A percentile compares a stretch with the other conserved stretches of the same genome.
Evolutionary conservation across 805 yeast genomes (phyloP).

Genomic region (Candida morakotiae): DNA sequence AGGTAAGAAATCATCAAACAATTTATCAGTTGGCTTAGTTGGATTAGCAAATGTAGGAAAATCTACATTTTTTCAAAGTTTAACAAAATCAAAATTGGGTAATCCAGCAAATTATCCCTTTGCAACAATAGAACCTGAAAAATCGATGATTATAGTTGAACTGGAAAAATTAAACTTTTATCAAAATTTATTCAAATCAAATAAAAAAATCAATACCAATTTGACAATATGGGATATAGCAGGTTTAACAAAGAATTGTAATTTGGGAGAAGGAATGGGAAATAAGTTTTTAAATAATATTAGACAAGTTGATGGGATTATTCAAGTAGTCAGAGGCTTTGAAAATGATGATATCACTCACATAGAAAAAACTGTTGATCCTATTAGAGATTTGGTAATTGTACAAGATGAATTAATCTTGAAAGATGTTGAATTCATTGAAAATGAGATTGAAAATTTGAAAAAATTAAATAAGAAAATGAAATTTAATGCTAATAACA

Average conservation of each 20-base stretch:
- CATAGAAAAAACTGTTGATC: conserved; percentile 55
- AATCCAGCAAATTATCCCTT: conserved; percentile 61
- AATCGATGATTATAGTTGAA: conserved; percentile 53
- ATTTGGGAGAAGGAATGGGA: conserved; percentile 69
- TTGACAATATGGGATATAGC: conserved; percentile 66
- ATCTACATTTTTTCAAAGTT: conserved; percentile 46
- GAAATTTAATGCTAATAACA: conserved; percentile 26
- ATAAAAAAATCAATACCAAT: conserved; percentile 49
- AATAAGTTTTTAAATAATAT: conserved; percentile 67
- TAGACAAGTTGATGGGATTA: conserved; percentile 67
- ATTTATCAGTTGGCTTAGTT: conserved; percentile 40
- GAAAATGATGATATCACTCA: conserved; percentile 63
- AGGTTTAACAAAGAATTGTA: conserved; percentile 62
- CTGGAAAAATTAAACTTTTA: conserved; percentile 47
- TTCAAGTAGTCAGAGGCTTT: conserved; percentile 66
- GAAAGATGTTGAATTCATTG: conserved; percentile 62
- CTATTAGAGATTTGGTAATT: conserved; percentile 58
- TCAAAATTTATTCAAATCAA: conserved; percentile 44
- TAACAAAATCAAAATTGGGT: conserved; percentile 55
- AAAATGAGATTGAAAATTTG: conserved; percentile 38
- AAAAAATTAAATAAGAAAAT: conserved; percentile 21
- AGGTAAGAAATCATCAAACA: conserved; percentile 34
- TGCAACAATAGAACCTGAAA: conserved; percentile 74
- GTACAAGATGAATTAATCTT: conserved; percentile 60
- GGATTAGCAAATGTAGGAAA: conserved; percentile 64